Base-by-base conservation (phyloP, 805 yeast species). In the Wickerhamomyces alni region DNA sequence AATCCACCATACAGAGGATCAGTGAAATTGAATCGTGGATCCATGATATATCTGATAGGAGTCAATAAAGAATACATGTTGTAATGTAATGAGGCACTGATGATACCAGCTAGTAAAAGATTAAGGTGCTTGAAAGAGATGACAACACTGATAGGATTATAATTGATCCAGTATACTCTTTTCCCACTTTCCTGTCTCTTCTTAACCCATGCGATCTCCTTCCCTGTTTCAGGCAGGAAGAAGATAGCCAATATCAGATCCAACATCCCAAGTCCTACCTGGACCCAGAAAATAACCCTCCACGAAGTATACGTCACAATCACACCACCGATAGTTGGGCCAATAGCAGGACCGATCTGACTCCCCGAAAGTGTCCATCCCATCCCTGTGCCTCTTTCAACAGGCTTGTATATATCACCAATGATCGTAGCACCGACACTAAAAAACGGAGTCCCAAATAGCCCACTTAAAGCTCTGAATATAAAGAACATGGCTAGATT, bases 361-460 rank as follows among this genome's bases (percentile, higher is more conserved):
- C 77, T 61, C 0, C 81, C 81, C 10, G 65, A 49, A 5, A 76
- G 55, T 10, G 69, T 59, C 59, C 70, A 61, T 3, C 76, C 70
- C 69, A 75, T 67, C 1, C 73, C 74, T 9, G 58, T 59, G 3
- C 80, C 82, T 48, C 82, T 56, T 46, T 72, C 67, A 16, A 62
- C 63, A 0, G 80, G 80, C 5, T 55, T 56, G 50, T 66, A 72
- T 30, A 74, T 63, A 51, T 75, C 82, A 16, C 74, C 72, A 12
- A 75, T 59, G 10, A 74, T 61, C 16, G 66, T 63, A 4, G 77
- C 78, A 3, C 80, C 80, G 22, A 75, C 62, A 29, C 74, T 59
- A 55, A 76, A 74, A 43, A 75, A 74, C 0, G 77, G 65, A 2
- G 81, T 74, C 5, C 80, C 82, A 49, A 71, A 69, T 9, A 77